phyloP scores from a whole-genome alignment of 1,284 basidiomycete genomes.

The Boletus semigastroideus region DNA sequence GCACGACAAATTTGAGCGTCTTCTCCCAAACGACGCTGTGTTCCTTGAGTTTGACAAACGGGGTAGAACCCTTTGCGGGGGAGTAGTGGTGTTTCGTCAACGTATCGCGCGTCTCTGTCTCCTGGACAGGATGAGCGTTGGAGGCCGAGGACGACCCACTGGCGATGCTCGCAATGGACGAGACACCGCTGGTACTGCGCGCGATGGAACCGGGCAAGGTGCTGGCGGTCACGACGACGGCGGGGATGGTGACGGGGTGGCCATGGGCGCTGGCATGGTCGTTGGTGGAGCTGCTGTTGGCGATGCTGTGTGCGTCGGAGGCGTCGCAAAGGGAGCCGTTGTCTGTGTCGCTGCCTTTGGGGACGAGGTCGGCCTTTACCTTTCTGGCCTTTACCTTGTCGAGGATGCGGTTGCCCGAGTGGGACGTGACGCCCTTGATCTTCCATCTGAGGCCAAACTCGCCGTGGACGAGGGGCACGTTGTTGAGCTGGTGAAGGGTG shows the following conservation, averaged over 20 bases:
- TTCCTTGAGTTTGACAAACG: conserved; percentile 55
- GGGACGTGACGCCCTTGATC: conserved; percentile 61
- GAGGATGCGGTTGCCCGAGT: conserved; percentile 38
- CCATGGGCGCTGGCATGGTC: conserved; percentile 8
- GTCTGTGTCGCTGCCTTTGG: conserved; percentile 28
- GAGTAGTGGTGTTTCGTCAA: conserved; percentile 28
- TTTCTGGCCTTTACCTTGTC: conserved; percentile 38
- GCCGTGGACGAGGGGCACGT: conserved; percentile 74
- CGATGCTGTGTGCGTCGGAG: conserved; percentile 27
- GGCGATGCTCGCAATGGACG: conserved; percentile 21
- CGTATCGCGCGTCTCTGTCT: background rate
- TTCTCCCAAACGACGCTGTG: conserved; percentile 63
- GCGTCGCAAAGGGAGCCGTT: conserved; percentile 28
- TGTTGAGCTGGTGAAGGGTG: conserved; percentile 69
- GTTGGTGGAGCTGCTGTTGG: conserved; percentile 31
- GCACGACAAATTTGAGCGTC: conserved; percentile 53
- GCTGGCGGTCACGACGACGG: conserved; percentile 36
- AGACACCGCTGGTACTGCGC: conserved; percentile 25
- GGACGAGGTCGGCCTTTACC: conserved; percentile 35
- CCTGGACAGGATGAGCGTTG: conserved; percentile 2
- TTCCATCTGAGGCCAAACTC: conserved; percentile 77
- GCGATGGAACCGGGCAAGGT: conserved; percentile 6
- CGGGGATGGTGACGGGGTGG: conserved; percentile 26
- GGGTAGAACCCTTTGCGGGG: conserved; percentile 54
- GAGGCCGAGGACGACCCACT: conserved; percentile 22